A percentile compares a stretch with the other conserved stretches of the same genome.
These are phyloP conservation scores for Angophora floribunda DNA, from an alignment of 345 rosid species.

Conservation along the genomic window DNA sequence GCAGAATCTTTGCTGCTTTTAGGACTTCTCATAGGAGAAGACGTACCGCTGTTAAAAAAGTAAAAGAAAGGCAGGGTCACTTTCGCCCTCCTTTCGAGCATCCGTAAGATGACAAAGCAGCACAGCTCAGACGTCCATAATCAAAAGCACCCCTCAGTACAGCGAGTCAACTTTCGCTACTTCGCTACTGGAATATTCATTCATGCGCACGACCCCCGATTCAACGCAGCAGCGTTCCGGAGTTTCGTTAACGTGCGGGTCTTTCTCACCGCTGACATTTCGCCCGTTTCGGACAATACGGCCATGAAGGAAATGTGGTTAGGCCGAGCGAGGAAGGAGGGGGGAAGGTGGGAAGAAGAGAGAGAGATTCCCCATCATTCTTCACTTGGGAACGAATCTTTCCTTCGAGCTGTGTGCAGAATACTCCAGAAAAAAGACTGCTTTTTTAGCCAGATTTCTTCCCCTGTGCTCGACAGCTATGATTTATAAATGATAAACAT, in stretches of 20 bases:
- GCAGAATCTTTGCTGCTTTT: not conserved
- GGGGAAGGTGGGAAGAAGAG: not conserved
- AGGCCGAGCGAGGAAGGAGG: not conserved
- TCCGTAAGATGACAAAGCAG: not conserved
- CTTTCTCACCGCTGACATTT: not conserved
- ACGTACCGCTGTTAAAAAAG: not conserved
- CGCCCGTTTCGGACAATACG: not conserved
- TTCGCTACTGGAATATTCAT: not conserved
- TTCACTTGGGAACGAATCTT: not conserved
- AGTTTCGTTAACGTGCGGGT: not conserved
- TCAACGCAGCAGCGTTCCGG: not conserved
- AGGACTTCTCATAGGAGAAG: not conserved
- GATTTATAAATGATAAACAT: not conserved
- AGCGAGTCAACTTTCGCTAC: not conserved
- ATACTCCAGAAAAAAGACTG: not conserved
- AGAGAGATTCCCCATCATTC: not conserved
- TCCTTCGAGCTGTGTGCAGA: not conserved
- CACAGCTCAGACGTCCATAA: not conserved
- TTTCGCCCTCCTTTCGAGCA: not conserved
- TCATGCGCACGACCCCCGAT: not conserved
- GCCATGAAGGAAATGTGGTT: not conserved
- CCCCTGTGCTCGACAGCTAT: not conserved
- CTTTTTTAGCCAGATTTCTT: not conserved
- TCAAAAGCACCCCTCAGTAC: not conserved
- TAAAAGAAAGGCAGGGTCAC: not conserved